Percentiles rank a stretch among this genome's conserved stretches.
Evolutionary conservation across 306 rosid genomes (phyloP).

Genomic region (Carpinus viminea): DNA sequence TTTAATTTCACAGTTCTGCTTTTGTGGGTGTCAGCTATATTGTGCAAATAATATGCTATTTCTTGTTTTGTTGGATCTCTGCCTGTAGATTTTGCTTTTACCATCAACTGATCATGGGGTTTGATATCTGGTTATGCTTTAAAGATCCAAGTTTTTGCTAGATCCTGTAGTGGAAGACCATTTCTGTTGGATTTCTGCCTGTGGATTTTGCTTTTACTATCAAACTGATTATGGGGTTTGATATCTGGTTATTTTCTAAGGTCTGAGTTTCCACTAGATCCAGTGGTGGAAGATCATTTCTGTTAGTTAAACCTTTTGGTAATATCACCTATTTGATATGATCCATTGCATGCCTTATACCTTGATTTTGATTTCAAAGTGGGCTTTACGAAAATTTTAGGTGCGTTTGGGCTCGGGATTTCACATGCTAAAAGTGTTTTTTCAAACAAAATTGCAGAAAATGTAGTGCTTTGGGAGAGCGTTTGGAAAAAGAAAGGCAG

Average conservation of each 20-base stretch:
- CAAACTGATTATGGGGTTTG: not conserved
- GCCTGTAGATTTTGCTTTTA: not conserved
- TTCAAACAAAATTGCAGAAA: too few relatives aligned
- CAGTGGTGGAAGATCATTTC: not conserved
- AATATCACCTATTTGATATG: not conserved
- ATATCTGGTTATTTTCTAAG: constrained; percentile 3
- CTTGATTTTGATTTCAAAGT: not conserved
- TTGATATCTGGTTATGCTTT: constrained; percentile 1
- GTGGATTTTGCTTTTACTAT: not conserved
- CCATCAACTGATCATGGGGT: not conserved
- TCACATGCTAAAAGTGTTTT: too few relatives aligned
- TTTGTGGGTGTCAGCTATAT: not conserved
- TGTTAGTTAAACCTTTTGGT: not conserved
- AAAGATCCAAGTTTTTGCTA: not conserved
- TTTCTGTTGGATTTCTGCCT: not conserved
- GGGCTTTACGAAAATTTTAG: not conserved
- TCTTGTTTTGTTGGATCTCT: not conserved
- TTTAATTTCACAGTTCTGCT: not conserved
- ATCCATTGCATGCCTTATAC: not conserved
- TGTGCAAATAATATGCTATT: not conserved
- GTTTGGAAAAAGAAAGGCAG: too few relatives aligned
- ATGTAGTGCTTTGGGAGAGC: too few relatives aligned
- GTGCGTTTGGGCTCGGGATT: too few relatives aligned
- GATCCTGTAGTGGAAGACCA: not conserved
- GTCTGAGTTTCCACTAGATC: not conserved